Conservation (phyloP, 768 basidiomycete species). For the Amanita exitialis region DNA sequence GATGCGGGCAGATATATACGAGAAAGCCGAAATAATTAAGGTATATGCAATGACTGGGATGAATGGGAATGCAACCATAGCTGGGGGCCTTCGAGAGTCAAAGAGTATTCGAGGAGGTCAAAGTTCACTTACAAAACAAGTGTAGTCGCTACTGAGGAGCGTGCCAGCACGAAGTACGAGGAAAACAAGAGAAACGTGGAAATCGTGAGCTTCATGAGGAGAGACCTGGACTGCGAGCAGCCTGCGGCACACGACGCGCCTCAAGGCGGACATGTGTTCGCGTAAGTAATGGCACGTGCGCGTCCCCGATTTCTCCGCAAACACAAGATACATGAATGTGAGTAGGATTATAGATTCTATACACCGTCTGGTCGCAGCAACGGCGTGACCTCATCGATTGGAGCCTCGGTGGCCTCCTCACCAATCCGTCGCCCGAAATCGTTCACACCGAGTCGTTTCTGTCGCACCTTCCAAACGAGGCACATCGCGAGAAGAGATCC, state of each 20-base stretch:
- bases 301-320: no score
- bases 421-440: constrained; percentile 68
- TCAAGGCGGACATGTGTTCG: constrained; percentile 3
- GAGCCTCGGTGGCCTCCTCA: not conserved
- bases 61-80: constrained; percentile 3
- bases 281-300: constrained; percentile 2
- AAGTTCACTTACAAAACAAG: constrained; percentile 1
- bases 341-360: not conserved
- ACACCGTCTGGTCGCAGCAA: not conserved
- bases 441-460: constrained; percentile 65
- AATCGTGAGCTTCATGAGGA: constrained; percentile 2
- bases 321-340: no score
- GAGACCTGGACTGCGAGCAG: not conserved
- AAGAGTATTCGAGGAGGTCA: not conserved
- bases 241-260: not conserved
- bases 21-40: constrained; percentile 4
- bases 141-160: not conserved
- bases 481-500: constrained; percentile 78
- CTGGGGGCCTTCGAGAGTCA: constrained; percentile 1
- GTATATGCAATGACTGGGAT: constrained; percentile 5
- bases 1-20: constrained; percentile 5
- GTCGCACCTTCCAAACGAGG: constrained; percentile 73
- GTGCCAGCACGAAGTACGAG: constrained; percentile 7
- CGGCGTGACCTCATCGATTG: not conserved
- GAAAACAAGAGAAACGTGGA: not conserved